Evolutionary conservation across 2,329 filamentous ascomycete genomes (phyloP), one percentile per base, ranked within the genome.

Genomic region (Penicillium sp.): DNA sequence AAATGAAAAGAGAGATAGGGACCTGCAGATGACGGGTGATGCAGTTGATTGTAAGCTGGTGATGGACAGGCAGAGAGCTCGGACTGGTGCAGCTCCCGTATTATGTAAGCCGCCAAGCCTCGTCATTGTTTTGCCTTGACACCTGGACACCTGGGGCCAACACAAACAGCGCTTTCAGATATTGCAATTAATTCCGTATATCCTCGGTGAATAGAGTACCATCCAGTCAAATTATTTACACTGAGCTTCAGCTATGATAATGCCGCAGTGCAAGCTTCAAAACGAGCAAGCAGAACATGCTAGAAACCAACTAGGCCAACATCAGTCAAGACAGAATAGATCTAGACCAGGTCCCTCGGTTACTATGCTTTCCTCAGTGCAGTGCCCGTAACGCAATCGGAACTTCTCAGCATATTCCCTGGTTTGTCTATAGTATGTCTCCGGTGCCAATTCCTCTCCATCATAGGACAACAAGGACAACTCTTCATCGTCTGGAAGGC

Each of bases 361-460:
- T 47, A 60, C 62, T 48, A 61, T 64, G 24, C 64, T 64, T 7
- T 70, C 66, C 2, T 62, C 66, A 23, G 66, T 65, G 61, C 89
- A 95, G 0, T 80, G 81, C n/a, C 89, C 89, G 12, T 89, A 78
- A 3, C 80, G 72, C 44, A 71, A 68, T 38, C 83, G 79, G 63
- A 93, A 92, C 12, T 73, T 61, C 0, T 69, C 62, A 4, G 79
- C 73, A 61, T 84, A 89, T 5, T 76, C 71, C 0, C 66, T 53
- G 2, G 82, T 79, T 2, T 69, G 67, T 1, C 66, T 62, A 73
- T 72, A 4, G 61, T 64, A 1, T 72, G 55, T 2, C 66, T 67
- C 9, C 74, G 68, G n/a, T 60, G 56, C 54, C 12, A 61, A 29
- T 18, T 41, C 28, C 18, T 74, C 69, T 1, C 88, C 88, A 24